Conservation (phyloP, 495 filamentous ascomycete genomes). For the Pseudoneurospora amorphoporcata region DNA sequence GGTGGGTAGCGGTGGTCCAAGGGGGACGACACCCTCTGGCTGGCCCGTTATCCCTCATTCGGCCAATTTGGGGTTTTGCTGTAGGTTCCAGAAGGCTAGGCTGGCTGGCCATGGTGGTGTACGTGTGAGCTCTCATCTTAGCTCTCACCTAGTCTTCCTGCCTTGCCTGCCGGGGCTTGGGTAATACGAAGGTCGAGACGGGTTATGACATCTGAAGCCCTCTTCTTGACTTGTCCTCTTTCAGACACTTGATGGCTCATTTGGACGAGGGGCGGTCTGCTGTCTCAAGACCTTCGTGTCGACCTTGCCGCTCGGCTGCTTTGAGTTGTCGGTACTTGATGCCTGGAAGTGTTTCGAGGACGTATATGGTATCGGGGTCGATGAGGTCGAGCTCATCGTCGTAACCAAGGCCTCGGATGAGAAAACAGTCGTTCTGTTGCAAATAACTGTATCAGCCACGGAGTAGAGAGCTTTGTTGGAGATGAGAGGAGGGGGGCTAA, state of each 20-base stretch:
- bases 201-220: background rate
- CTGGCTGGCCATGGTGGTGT: background rate
- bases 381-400: background rate
- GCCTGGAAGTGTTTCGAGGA: slow-evolving; percentile 1
- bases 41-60: background rate
- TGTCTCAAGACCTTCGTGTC: background rate
- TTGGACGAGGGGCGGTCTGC: background rate
- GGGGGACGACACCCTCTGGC: background rate
- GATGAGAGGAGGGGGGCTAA: background rate
- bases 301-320: background rate
- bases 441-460: background rate
- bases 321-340: background rate
- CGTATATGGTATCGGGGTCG: background rate
- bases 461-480: background rate
- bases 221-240: background rate
- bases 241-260: background rate
- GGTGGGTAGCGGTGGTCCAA: background rate
- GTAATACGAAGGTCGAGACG: background rate
- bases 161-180: background rate
- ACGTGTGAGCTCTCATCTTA: background rate
- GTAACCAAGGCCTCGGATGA: background rate
- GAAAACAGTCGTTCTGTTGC: slow-evolving; percentile 1
- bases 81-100: background rate
- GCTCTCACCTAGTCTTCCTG: background rate
- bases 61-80: background rate